phyloP scores from a whole-genome alignment of 345 rosid species.

The Isatis tinctoria region DNA sequence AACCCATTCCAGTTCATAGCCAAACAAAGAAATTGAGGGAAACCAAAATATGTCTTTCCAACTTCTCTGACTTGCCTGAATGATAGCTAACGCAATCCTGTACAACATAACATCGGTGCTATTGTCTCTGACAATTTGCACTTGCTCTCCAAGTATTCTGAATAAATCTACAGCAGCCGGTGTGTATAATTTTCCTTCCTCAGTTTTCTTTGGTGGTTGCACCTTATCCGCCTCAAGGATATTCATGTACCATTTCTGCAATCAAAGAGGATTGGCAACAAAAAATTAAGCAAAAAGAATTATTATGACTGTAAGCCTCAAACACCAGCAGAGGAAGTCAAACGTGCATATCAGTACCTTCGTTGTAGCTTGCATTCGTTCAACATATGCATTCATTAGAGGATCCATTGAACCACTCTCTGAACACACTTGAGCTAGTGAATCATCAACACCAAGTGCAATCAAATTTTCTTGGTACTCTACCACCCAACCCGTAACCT shows the following conservation, averaged over 20 bases:
- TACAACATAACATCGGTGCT: conserved; percentile 97
- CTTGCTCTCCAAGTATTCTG: conserved; percentile 99
- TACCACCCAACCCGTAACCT: conserved; percentile 99
- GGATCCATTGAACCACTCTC: conserved; percentile 99
- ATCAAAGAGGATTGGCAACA: conserved; percentile 15
- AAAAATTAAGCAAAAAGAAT: not conserved
- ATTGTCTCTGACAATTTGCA: conserved; percentile 95
- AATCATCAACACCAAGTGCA: conserved; percentile 98
- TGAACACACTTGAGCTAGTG: conserved; percentile 98
- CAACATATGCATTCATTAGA: conserved; percentile 94
- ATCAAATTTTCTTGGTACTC: conserved; percentile 95
- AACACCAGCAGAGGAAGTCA: conserved; percentile 1
- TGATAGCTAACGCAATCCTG: conserved; percentile 88
- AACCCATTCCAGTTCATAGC: conserved; percentile 15
- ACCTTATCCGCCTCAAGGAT: conserved; percentile 96
- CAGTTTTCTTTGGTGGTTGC: conserved; percentile 97
- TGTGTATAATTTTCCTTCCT: conserved; percentile 97
- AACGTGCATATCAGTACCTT: conserved; percentile 46
- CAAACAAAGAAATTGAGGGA: not conserved
- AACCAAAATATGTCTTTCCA: not conserved
- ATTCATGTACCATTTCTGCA: conserved; percentile 96
- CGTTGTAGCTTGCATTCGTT: conserved; percentile 99
- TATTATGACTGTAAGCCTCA: not conserved
- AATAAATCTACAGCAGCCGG: conserved; percentile 99
- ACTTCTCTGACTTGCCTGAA: conserved; percentile 64